A percentile compares a stretch with the other conserved stretches of the same genome.
These are phyloP conservation scores for Lantana camara DNA, from an alignment of 257 asterid species.

Conservation along the genomic window DNA sequence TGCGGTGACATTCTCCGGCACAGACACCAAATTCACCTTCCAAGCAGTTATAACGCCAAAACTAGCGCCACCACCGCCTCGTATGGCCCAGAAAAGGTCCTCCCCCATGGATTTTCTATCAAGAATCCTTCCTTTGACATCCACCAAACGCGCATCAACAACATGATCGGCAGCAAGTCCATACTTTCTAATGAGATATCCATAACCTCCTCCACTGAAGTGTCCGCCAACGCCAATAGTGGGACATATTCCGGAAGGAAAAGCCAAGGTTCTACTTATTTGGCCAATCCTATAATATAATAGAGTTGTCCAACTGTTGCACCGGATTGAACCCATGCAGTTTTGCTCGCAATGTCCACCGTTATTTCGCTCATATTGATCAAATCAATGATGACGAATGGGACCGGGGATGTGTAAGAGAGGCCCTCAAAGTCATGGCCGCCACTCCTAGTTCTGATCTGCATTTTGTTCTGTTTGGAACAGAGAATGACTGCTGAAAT, in stretches of 20 bases:
- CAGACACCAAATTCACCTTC: slow-evolving; percentile 27
- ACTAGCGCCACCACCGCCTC: slow-evolving; percentile 31
- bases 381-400: slow-evolving; percentile 29
- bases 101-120: slow-evolving; percentile 28
- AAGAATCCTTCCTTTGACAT: slow-evolving; percentile 26
- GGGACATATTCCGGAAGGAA: slow-evolving; percentile 31
- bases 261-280: slow-evolving; percentile 18
- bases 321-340: slow-evolving; percentile 29
- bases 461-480: slow-evolving; percentile 5
- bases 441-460: slow-evolving; percentile 29
- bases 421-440: slow-evolving; percentile 36
- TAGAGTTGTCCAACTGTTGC: slow-evolving; percentile 27
- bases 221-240: slow-evolving; percentile 34
- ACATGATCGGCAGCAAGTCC: slow-evolving; percentile 29
- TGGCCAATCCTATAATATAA: slow-evolving; percentile 26
- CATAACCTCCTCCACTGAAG: slow-evolving; percentile 36
- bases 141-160: slow-evolving; percentile 23
- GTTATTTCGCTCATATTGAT: slow-evolving; percentile 19
- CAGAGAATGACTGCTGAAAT: slow-evolving; percentile 4
- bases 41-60: slow-evolving; percentile 24
- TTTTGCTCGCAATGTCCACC: slow-evolving; percentile 13
- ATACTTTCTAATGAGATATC: slow-evolving; percentile 22
- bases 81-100: slow-evolving; percentile 35
- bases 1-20: slow-evolving; percentile 24
- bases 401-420: slow-evolving; percentile 15